Evolutionary conservation across 2,329 filamentous ascomycete genomes (phyloP).

Genomic region (Penicillium palitans): DNA sequence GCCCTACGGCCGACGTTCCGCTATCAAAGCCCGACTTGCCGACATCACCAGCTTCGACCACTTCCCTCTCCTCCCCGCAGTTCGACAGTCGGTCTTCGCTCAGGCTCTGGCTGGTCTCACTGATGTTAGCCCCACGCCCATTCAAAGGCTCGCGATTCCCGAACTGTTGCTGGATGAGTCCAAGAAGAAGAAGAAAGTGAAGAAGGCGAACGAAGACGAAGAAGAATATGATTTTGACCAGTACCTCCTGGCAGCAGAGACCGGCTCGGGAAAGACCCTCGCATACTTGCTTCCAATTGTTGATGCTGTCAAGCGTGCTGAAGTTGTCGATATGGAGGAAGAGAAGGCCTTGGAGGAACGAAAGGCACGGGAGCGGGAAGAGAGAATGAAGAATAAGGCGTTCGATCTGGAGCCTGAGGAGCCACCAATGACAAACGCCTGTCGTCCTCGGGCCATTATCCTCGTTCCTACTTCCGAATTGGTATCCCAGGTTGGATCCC

Average conservation of each 20-base stretch:
- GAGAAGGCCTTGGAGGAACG: slow-evolving; percentile 56
- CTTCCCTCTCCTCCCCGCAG: slow-evolving; percentile 69
- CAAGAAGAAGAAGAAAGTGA: slow-evolving; percentile 39
- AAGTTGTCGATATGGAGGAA: slow-evolving; percentile 63
- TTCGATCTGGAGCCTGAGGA: slow-evolving; percentile 62
- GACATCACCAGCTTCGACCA: slow-evolving; percentile 77
- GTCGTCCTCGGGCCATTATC: slow-evolving; percentile 78
- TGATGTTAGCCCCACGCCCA: slow-evolving; percentile 78
- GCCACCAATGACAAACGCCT: slow-evolving; percentile 66
- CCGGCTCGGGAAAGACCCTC: slow-evolving; percentile 93
- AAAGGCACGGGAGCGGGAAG: slow-evolving; percentile 55
- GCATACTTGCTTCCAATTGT: slow-evolving; percentile 85
- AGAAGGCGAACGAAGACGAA: slow-evolving; percentile 29
- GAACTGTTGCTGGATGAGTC: slow-evolving; percentile 63
- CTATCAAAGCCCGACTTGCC: slow-evolving; percentile 61
- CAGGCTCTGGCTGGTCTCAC: slow-evolving; percentile 75
- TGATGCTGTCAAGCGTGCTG: slow-evolving; percentile 78
- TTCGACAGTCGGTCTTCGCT: slow-evolving; percentile 69
- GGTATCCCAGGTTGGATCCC: slow-evolving; percentile 77
- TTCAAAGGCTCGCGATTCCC: slow-evolving; percentile 87
- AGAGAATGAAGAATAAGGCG: slow-evolving; percentile 55
- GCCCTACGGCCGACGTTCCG: slow-evolving; percentile 68
- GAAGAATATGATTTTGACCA: slow-evolving; percentile 55
- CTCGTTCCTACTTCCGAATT: slow-evolving; percentile 91
- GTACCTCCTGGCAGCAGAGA: slow-evolving; percentile 90